A percentile compares a stretch with the other conserved stretches of the same genome.
Evolutionary conservation across 305 asterid species (phyloP).

Genomic region (Fraxinus angustifolia): DNA sequence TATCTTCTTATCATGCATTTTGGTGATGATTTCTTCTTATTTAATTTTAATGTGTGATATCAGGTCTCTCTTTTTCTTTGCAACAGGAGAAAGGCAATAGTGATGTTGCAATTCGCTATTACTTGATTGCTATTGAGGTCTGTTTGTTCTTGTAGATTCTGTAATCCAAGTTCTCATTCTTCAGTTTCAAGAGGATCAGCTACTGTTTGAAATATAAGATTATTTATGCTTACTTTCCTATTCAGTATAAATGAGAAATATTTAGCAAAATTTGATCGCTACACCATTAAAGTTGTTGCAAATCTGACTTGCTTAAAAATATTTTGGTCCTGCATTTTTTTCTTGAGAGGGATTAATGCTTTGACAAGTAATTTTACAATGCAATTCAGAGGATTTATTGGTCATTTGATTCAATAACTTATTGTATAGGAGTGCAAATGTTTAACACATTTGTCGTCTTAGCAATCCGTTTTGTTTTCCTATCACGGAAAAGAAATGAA

Average conservation of each 20-base stretch:
- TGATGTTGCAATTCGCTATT: constrained; percentile 90
- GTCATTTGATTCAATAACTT: not conserved
- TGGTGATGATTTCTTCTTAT: constrained; percentile 15
- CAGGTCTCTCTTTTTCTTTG: constrained; percentile 20
- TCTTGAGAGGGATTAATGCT: not conserved
- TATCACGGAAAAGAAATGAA: not conserved
- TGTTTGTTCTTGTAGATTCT: constrained; percentile 22
- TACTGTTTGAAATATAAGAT: not conserved
- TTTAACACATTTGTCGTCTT: not conserved
- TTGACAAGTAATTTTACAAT: not conserved
- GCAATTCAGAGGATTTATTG: not conserved
- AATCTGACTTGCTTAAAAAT: not conserved
- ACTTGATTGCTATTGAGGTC: constrained; percentile 95
- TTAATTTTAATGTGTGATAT: constrained; percentile 14
- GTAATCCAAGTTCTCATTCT: not conserved
- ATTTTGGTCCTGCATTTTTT: not conserved
- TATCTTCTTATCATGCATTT: constrained; percentile 27
- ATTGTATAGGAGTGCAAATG: not conserved
- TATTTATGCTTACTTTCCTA: not conserved
- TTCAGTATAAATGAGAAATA: constrained; percentile 11
- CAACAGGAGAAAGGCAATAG: constrained; percentile 93
- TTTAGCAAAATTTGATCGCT: not conserved
- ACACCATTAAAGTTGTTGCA: not conserved
- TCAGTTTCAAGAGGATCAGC: not conserved
- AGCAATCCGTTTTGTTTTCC: not conserved